phyloP scores from a whole-genome alignment of 495 filamentous ascomycete species.

The Penicillium parvum region DNA sequence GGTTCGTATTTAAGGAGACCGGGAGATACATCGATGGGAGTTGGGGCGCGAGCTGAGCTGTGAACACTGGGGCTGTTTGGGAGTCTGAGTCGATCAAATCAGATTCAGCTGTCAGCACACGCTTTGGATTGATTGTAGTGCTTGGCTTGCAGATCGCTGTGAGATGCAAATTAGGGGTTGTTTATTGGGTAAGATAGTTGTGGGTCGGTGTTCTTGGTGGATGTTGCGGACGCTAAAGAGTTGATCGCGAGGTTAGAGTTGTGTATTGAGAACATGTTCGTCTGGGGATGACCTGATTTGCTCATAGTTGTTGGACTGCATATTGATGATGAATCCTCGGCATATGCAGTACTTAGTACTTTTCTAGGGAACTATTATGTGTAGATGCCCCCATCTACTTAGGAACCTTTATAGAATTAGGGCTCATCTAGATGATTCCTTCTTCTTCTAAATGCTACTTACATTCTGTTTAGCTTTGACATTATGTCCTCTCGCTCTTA shows the following conservation, averaged over 20 bases:
- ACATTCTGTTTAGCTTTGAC: no score
- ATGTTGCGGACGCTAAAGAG: background rate
- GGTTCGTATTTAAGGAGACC: slow-evolving; percentile 6
- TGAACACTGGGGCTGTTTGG: slow-evolving; percentile 3
- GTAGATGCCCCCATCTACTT: no score
- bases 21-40: no score
- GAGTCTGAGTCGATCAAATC: slow-evolving; percentile 9
- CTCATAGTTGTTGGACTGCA: background rate
- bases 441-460: no score
- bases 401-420: no score
- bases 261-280: slow-evolving; percentile 11
- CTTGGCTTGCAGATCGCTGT: slow-evolving; percentile 14
- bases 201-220: slow-evolving; percentile 3
- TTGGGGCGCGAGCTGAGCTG: no score
- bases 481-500: no score
- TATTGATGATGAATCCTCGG: no score
- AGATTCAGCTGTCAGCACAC: slow-evolving; percentile 6
- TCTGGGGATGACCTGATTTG: background rate
- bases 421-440: no score
- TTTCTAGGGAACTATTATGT: no score
- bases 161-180: background rate
- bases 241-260: background rate
- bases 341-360: no score
- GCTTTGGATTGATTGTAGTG: slow-evolving; percentile 2
- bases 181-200: slow-evolving; percentile 6